Base-by-base conservation (phyloP, 2,329 filamentous ascomycete species). In the Botrytis porri region DNA sequence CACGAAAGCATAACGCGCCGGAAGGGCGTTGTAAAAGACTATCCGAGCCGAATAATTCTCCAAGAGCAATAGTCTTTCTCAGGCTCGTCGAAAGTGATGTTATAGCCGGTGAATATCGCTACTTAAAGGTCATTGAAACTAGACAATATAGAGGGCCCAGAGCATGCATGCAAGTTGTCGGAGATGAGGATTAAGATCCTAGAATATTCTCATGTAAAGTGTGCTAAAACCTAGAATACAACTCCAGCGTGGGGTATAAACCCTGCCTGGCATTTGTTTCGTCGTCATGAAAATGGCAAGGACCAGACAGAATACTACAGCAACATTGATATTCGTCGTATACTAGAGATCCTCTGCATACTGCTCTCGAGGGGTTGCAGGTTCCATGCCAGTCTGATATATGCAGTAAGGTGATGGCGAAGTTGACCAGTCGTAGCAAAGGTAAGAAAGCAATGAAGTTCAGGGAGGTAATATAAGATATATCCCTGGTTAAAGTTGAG, bases 181-280 rank as follows among this genome's bases (percentile, higher is more conserved):
- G 65, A 69, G 51, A 39, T 57, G 65, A 57, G n/a, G n/a, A 41
- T 67, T 32, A 35, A 57, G 54, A 69, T 69, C 51, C 48, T 41
- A 69, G 51, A 32, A 69, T 39, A 32, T 25, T 32, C 39, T 43
- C 35, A 69, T 69, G 35, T 32, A 57, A 41, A 43, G 35, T 57
- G n/a, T 57, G n/a, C 35, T 41, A 57, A 41, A 29, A 57, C 29
- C 10, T 32, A 43, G 39, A 37, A 69, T 59, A 37, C 29, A 37
- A 57, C 51, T 57, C 37, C 35, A 69, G 37, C 51, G 35, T 41
- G 48, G 37, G 51, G 48, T 57, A 57, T 32, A 7, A 41, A 59
- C n/a, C 35, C 65, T 39, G n/a, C 37, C 16, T 41, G 10, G n/a
- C 22, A 32, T 16, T 57, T 9, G 10, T 57, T 41, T n/a, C 61